phyloP scores from a whole-genome alignment of 2,329 filamentous ascomycete genomes.

The Botryotinia narcissicola region DNA sequence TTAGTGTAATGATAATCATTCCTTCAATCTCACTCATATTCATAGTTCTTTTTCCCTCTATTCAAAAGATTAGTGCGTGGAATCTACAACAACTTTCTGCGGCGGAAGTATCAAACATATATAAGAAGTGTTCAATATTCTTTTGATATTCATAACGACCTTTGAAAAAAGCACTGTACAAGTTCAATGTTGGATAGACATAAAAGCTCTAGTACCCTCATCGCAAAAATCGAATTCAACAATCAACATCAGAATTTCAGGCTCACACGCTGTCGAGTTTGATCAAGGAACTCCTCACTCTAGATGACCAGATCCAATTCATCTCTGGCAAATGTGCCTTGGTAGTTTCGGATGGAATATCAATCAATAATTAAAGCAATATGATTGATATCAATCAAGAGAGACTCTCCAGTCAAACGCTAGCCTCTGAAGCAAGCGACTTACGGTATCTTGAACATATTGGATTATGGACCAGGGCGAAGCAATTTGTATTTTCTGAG shows the following conservation, averaged over 20 bases:
- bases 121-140: background rate
- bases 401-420: background rate
- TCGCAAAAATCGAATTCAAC: background rate
- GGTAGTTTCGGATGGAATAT: background rate
- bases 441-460: background rate
- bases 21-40: background rate
- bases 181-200: background rate
- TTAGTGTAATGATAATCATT: background rate
- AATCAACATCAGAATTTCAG: background rate
- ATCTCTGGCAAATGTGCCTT: fast-evolving
- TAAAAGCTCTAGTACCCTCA: background rate
- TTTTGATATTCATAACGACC: background rate
- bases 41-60: background rate
- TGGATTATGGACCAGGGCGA: background rate
- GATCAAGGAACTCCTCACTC: background rate
- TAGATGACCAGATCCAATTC: background rate
- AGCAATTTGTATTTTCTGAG: background rate
- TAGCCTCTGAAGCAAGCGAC: background rate
- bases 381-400: background rate
- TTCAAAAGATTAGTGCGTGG: background rate
- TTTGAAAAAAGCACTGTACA: fast-evolving
- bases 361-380: too few relatives aligned
- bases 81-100: background rate
- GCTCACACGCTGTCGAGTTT: background rate
- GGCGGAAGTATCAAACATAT: fast-evolving